Conservation (phyloP, 495 filamentous ascomycete species). For the Apiosordaria backusii region DNA sequence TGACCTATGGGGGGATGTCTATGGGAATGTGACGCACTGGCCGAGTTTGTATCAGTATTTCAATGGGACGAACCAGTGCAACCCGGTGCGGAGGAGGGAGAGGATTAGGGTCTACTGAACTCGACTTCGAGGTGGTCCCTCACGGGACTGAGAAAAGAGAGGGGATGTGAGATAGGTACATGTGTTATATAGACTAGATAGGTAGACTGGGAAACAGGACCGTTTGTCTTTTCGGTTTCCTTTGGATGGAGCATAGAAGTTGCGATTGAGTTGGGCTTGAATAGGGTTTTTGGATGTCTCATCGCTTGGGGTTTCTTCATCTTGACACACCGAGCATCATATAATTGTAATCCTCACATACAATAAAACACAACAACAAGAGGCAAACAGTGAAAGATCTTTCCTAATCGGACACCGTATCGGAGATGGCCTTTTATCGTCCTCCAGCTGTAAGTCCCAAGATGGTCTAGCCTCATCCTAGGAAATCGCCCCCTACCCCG, state of each 20-base stretch:
- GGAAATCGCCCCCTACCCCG: neutral
- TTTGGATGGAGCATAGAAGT: neutral
- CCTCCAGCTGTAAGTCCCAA: neutral
- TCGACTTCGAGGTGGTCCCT: neutral
- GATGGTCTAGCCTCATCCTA: neutral
- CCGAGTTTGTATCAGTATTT: conserved; percentile 33
- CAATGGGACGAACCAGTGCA: conserved; percentile 20
- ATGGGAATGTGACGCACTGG: conserved; percentile 45
- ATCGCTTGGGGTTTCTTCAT: no score
- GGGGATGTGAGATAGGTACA: neutral
- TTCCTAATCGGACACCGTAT: neutral
- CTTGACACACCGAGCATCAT: no score
- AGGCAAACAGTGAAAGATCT: neutral
- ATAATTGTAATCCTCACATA: neutral
- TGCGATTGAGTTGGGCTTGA: neutral
- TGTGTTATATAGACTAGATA: neutral
- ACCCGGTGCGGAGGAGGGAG: neutral
- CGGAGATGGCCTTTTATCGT: neutral
- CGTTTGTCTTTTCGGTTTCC: neutral
- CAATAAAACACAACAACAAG: neutral
- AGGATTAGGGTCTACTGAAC: neutral
- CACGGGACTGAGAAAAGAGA: neutral
- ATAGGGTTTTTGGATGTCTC: neutral
- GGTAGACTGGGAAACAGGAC: neutral
- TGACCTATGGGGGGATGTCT: conserved; percentile 49